phyloP scores from a whole-genome alignment of 208 protist genomes.

The Trichomonas vaginalis region DNA sequence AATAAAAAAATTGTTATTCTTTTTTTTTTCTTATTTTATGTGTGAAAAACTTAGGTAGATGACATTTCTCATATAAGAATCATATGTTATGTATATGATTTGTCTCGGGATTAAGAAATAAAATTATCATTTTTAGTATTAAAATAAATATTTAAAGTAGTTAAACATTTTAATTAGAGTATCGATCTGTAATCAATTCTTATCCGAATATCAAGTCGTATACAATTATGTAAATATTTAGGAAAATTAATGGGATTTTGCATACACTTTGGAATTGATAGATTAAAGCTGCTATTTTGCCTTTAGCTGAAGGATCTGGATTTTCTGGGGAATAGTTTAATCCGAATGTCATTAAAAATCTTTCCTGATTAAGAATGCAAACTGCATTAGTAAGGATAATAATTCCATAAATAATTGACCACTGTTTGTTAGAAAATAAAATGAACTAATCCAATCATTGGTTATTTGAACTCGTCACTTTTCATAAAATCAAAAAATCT shows the following conservation, averaged over 20 bases:
- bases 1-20: too few relatives aligned
- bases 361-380: constrained; percentile 15
- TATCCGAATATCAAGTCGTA: neutral
- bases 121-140: too few relatives aligned
- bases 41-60: too few relatives aligned
- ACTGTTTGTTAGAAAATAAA: neutral
- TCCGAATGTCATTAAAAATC: constrained; percentile 1
- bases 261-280: neutral
- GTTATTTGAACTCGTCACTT: too few relatives aligned
- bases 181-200: neutral
- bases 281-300: neutral
- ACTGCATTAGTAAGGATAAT: neutral
- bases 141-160: too few relatives aligned
- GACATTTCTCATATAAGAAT: too few relatives aligned
- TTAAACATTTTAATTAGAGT: neutral
- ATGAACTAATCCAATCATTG: neutral
- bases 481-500: too few relatives aligned
- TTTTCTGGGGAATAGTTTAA: constrained; percentile 8
- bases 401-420: neutral
- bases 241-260: neutral
- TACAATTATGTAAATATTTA: neutral
- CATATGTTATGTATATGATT: too few relatives aligned
- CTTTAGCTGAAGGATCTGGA: neutral
- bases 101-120: too few relatives aligned
- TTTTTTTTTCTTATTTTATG: too few relatives aligned